Evolutionary conservation across 1,284 basidiomycete species (phyloP).

Genomic region (Pseudozyma tsukubaensis): DNA sequence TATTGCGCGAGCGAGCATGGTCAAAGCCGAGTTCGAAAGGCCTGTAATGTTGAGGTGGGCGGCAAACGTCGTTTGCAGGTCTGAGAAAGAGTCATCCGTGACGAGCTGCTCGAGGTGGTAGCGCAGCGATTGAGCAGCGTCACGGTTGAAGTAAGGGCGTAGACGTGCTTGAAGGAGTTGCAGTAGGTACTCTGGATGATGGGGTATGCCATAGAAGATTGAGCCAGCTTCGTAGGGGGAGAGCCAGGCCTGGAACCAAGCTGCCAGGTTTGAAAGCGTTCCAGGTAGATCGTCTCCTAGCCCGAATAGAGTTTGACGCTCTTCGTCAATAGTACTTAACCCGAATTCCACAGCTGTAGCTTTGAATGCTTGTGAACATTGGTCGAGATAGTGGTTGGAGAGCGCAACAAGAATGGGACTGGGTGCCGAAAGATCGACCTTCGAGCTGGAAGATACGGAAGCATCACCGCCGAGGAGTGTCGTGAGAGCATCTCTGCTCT

Average conservation of each 20-base stretch:
- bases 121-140: slow-evolving; percentile 14
- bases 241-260: slow-evolving; percentile 35
- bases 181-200: slow-evolving; percentile 8
- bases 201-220: slow-evolving; percentile 19
- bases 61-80: slow-evolving; percentile 23
- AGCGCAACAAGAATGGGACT: slow-evolving; percentile 26
- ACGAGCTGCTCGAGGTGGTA: slow-evolving; percentile 23
- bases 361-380: slow-evolving; percentile 12
- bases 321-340: not conserved
- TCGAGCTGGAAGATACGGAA: slow-evolving; percentile 25
- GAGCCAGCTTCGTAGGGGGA: slow-evolving; percentile 18
- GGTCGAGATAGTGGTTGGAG: slow-evolving; percentile 26
- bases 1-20: slow-evolving; percentile 32
- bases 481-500: slow-evolving; percentile 3
- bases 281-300: slow-evolving; percentile 10
- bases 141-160: slow-evolving; percentile 16
- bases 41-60: slow-evolving; percentile 25
- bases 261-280: slow-evolving; percentile 11
- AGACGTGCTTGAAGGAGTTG: slow-evolving; percentile 24
- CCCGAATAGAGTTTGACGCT: not conserved
- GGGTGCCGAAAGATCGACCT: slow-evolving; percentile 14
- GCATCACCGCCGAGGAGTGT: slow-evolving; percentile 9
- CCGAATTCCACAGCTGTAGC: slow-evolving; percentile 7
- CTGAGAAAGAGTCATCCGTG: not conserved
- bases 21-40: slow-evolving; percentile 22